These are phyloP conservation scores for Suillus weaverae DNA, from an alignment of 768 basidiomycete species.

Conservation along the genomic window DNA sequence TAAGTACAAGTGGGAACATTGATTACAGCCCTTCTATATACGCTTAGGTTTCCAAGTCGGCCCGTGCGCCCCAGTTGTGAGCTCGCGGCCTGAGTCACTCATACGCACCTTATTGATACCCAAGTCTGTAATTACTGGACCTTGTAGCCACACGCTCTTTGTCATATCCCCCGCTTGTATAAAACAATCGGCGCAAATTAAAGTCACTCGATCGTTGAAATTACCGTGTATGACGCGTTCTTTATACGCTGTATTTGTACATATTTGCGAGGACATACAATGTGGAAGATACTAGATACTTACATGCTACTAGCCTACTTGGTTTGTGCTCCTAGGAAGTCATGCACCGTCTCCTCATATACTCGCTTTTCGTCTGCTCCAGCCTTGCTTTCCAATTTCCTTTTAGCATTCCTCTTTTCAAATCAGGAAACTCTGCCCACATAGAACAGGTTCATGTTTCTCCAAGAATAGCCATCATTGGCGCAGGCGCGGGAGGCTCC, in stretches of 20 bases:
- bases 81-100: not conserved
- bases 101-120: not conserved
- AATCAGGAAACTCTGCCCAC: conserved; percentile 29
- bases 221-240: too few species aligned
- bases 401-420: conserved; percentile 59
- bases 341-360: conserved; percentile 17
- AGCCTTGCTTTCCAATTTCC: conserved; percentile 44
- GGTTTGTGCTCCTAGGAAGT: not conserved
- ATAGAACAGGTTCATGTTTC: conserved; percentile 23
- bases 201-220: too few species aligned
- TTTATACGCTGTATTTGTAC: not conserved
- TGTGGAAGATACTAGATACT: too few species aligned
- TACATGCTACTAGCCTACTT: too few species aligned
- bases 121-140: too few species aligned
- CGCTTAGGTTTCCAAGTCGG: not conserved
- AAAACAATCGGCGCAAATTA: too few species aligned
- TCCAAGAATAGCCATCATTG: conserved; percentile 80
- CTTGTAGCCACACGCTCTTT: too few species aligned
- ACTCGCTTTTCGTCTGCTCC: conserved; percentile 21
- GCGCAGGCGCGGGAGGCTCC: conserved; percentile 85
- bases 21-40: not conserved
- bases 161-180: too few species aligned
- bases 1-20: not conserved
- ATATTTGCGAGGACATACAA: not conserved
- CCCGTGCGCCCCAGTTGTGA: not conserved